These are phyloP conservation scores for Dactylonectria estremocensis DNA, from an alignment of 2,329 filamentous ascomycete genomes.

Conservation along the genomic window DNA sequence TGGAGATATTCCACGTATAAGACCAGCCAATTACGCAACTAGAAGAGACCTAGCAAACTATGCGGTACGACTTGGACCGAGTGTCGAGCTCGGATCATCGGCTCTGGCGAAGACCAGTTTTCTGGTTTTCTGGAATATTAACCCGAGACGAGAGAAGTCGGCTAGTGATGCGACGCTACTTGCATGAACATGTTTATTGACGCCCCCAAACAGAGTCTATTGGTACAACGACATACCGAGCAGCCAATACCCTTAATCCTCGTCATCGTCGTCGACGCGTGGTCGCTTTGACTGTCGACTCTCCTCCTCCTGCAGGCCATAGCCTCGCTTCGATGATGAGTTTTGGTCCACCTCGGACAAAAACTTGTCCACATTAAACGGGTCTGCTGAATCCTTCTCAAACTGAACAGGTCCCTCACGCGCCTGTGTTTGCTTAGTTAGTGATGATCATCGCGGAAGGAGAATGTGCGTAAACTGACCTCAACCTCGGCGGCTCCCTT, in stretches of 20 bases:
- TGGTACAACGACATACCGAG: slow-evolving; percentile 39
- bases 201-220: slow-evolving; percentile 43
- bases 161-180: neutral
- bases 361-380: slow-evolving; percentile 96
- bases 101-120: neutral
- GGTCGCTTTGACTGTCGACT: slow-evolving; percentile 78
- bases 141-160: slow-evolving; percentile 6
- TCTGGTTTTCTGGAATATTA: too few species aligned
- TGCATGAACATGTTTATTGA: slow-evolving; percentile 37
- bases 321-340: slow-evolving; percentile 78
- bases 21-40: slow-evolving; percentile 19
- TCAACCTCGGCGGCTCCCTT: slow-evolving; percentile 89
- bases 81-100: neutral
- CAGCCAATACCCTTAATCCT: slow-evolving; percentile 38
- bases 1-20: slow-evolving; percentile 43
- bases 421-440: slow-evolving; percentile 64
- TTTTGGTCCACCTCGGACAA: slow-evolving; percentile 83
- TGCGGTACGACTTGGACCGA: slow-evolving; percentile 6
- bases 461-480: slow-evolving; percentile 61
- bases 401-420: slow-evolving; percentile 96
- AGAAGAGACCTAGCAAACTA: neutral
- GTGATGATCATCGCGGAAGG: slow-evolving; percentile 30
- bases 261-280: slow-evolving; percentile 81
- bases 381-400: slow-evolving; percentile 88
- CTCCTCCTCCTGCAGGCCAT: slow-evolving; percentile 80